Evolutionary conservation across 163 green algal species (phyloP), one percentile per base, ranked within the genome.

Genomic region (Chlamydomonas reinhardtii): DNA sequence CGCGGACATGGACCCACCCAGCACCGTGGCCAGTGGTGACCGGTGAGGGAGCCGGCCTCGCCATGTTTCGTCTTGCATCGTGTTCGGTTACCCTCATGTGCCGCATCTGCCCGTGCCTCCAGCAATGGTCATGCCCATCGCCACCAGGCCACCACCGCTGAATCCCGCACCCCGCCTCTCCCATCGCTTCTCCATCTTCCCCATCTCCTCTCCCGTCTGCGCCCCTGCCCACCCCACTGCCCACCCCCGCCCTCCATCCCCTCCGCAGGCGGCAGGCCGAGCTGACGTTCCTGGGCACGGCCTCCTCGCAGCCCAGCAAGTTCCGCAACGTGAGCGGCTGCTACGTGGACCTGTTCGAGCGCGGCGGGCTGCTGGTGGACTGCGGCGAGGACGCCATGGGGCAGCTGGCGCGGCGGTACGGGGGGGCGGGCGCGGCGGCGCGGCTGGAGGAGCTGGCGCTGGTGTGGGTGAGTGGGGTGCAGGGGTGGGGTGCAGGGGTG

Each of bases 301-400:
- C 95, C 11, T 94, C 93, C 4, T 95, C 96, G 5, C 91, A 97
- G 52, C 98, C 98, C 25, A 97, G 92, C 86, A 99, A 99, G 90
- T 99, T 99, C 89, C 96, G 98, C 90, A 99, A 99, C 86, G 97
- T 99, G 25, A 98, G 92, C 11, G 91, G 87, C 39, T 95, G 98
- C 64, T 95, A 91, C 76, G 43, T 93, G 74, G 93, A 94, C 80
- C 87, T 92, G 0, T 94, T 92, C 74, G 84, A 90, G 29, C 29
- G 62, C 88, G 94, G 24, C 75, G 90, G 93, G 20, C 89, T 99
- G 84, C 92, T 99, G 87, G 87, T 98, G 83, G 98, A 99, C 90
- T 97, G 94, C 80, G 98, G 97, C 68, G 97, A 99, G 92, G 97
- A 97, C 72, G 95, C 92, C 43, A 93, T 96, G 64, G 96, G 94